phyloP scores from a whole-genome alignment of 345 rosid species.

The Eucalyptus globulus region DNA sequence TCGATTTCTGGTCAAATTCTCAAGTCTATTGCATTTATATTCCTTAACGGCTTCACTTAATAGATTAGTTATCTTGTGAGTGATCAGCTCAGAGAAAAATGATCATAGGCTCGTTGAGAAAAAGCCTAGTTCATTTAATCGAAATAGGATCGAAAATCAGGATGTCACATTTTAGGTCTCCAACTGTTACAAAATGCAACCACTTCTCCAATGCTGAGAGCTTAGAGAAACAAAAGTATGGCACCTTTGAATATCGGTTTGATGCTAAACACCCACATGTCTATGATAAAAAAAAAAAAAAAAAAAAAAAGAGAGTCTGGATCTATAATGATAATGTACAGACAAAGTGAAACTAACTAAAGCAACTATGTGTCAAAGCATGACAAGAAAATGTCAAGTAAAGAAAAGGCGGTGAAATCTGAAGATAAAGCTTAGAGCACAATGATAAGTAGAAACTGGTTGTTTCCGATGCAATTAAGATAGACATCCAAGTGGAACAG shows the following conservation, averaged over 20 bases:
- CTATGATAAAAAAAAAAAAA: too few species aligned
- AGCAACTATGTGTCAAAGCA: not conserved
- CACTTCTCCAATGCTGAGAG: not conserved
- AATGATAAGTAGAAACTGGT: not conserved
- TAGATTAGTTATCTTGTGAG: too few species aligned
- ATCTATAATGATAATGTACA: not conserved
- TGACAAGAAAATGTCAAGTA: not conserved
- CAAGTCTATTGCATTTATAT: too few species aligned
- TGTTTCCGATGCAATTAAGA: not conserved
- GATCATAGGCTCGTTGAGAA: accelerated
- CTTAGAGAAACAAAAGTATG: not conserved
- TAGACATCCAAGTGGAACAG: not conserved
- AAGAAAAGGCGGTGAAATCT: not conserved
- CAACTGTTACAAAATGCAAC: not conserved
- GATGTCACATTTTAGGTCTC: not conserved
- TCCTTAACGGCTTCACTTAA: too few species aligned
- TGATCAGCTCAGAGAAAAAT: too few species aligned
- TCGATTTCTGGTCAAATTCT: too few species aligned
- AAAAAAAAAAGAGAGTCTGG: not conserved
- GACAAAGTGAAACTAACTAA: not conserved
- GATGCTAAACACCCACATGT: not conserved
- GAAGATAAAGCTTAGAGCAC: not conserved
- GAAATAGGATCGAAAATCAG: too few species aligned
- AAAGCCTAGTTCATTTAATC: too few species aligned
- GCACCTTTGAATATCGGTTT: not conserved